Conservation (phyloP, 805 yeast species). For the Ogataea parapolymorpha region DNA sequence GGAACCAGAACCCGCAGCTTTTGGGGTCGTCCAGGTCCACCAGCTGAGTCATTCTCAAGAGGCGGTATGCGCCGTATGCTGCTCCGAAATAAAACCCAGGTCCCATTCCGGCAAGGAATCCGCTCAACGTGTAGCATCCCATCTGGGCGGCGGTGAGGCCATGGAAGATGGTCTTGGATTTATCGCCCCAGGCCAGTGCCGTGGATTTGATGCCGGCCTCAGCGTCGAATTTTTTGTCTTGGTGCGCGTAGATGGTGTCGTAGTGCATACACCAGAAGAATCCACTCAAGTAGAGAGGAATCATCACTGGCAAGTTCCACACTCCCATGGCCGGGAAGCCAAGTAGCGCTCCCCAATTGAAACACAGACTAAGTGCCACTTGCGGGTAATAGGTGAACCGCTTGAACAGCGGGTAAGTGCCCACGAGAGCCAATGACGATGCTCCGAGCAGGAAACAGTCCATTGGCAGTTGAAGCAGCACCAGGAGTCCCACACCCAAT, state of each 20-base stretch:
- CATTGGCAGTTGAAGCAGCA: conserved; percentile 68
- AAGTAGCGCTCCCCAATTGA: conserved; percentile 90
- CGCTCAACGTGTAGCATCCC: conserved; percentile 61
- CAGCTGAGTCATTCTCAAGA: conserved; percentile 61
- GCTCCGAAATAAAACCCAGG: conserved; percentile 76
- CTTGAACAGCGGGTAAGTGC: conserved; percentile 89
- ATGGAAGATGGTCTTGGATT: conserved; percentile 65
- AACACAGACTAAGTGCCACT: conserved; percentile 71
- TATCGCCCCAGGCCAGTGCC: conserved; percentile 90
- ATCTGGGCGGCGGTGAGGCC: conserved; percentile 68
- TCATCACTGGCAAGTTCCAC: conserved; percentile 70
- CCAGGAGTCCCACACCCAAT: conserved; percentile 66
- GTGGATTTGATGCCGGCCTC: conserved; percentile 93
- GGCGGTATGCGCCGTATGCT: conserved; percentile 63
- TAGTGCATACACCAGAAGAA: conserved; percentile 93
- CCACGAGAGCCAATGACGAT: conserved; percentile 71
- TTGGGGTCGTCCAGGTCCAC: conserved; percentile 79
- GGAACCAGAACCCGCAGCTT: conserved; percentile 81
- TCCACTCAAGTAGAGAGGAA: conserved; percentile 71
- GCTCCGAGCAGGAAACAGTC: conserved; percentile 85
- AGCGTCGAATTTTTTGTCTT: conserved; percentile 85
- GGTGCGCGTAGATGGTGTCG: conserved; percentile 97
- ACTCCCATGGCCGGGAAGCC: conserved; percentile 97
- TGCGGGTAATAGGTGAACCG: conserved; percentile 97
- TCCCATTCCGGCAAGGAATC: conserved; percentile 74